Conservation (phyloP, 495 filamentous ascomycete species). For the Trypethelium eluteriae region DNA sequence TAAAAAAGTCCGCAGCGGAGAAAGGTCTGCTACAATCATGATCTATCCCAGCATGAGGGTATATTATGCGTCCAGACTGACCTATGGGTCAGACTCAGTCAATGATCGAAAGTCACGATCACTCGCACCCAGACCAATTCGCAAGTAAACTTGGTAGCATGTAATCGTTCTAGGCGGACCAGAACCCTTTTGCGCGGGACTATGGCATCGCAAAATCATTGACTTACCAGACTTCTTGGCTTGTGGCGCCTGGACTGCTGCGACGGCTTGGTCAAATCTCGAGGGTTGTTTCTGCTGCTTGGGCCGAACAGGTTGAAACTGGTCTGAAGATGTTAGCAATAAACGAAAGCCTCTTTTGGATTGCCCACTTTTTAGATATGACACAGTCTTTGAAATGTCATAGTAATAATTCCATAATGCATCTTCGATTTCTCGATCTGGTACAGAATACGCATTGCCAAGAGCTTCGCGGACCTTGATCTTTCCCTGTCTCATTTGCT, state of each 20-base stretch:
- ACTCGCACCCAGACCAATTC: not conserved
- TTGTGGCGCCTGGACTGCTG: not conserved
- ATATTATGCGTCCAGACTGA: not conserved
- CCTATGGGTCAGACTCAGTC: not conserved
- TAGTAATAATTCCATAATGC: constrained; percentile 94
- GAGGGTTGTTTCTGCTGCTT: constrained; percentile 37
- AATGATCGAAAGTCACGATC: not conserved
- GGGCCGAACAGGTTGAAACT: constrained; percentile 23
- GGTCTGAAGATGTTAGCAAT: constrained; percentile 28
- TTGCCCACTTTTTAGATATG: constrained; percentile 59
- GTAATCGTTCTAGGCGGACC: not conserved
- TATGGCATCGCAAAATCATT: not conserved
- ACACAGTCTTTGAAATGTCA: constrained; percentile 75
- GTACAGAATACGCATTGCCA: constrained; percentile 20
- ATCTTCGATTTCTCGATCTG: constrained; percentile 72
- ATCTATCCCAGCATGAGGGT: not conserved
- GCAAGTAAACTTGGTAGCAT: not conserved
- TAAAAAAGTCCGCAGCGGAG: constrained; percentile 57
- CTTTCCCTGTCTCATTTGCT: constrained; percentile 1
- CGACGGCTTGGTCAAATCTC: constrained; percentile 34
- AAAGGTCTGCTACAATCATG: not conserved
- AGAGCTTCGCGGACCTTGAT: not conserved
- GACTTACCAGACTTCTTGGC: constrained; percentile 18
- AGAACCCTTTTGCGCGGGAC: not conserved
- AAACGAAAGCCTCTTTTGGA: not conserved